These are phyloP conservation scores for Mentha longifolia DNA, from an alignment of 257 asterid genomes.

Conservation along the genomic window DNA sequence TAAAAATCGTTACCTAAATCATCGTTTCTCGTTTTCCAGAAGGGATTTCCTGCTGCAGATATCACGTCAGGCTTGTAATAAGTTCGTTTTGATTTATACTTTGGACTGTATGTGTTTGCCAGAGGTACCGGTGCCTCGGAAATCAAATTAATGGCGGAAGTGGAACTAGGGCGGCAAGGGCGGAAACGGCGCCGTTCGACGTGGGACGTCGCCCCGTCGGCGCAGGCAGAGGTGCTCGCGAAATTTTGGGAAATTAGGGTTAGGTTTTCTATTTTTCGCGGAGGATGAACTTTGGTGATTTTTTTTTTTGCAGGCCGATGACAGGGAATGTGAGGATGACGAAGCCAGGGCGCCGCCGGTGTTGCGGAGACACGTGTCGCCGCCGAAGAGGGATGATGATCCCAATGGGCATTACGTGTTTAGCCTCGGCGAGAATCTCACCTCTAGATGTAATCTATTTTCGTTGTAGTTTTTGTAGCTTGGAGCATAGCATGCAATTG, in stretches of 20 bases:
- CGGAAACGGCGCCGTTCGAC: conserved; percentile 71
- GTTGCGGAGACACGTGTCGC: conserved; percentile 55
- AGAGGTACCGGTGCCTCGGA: conserved; percentile 24
- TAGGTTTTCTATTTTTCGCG: conserved; percentile 33
- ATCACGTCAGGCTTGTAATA: background rate
- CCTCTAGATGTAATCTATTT: conserved; percentile 65
- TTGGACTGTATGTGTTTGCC: conserved; percentile 15
- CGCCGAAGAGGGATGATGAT: conserved; percentile 77
- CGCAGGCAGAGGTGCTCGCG: conserved; percentile 46
- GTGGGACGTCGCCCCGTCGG: conserved; percentile 62
- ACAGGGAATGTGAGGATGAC: conserved; percentile 42
- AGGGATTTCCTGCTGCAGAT: conserved; percentile 30
- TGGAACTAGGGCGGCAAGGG: conserved; percentile 38
- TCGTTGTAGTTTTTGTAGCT: background rate
- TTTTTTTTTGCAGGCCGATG: conserved; percentile 39
- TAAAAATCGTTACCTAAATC: conserved; percentile 13
- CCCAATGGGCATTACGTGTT: conserved; percentile 76
- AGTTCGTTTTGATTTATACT: background rate
- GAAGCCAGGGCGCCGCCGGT: conserved; percentile 43
- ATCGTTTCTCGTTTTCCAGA: background rate
- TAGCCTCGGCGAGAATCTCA: conserved; percentile 79
- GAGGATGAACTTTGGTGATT: background rate
- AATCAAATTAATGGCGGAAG: conserved; percentile 45
- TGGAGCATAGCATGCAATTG: conserved; percentile 9
- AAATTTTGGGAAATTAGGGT: conserved; percentile 27